phyloP scores from a whole-genome alignment of 73 alveolate species.

The Stentor coeruleus region DNA sequence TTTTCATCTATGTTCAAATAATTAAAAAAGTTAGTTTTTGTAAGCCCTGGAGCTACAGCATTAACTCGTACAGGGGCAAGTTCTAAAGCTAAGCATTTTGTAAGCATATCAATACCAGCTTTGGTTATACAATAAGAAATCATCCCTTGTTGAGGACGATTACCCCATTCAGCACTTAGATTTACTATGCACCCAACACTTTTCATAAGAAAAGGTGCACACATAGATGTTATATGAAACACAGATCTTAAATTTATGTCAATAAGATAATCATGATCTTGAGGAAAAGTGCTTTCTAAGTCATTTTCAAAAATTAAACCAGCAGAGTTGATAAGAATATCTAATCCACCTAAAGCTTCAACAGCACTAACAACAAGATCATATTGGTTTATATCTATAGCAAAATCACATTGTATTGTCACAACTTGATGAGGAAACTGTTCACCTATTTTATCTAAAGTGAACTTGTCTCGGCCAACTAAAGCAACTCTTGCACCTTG shows the following conservation, averaged over 20 bases:
- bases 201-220: conserved; percentile 55
- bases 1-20: conserved; percentile 62
- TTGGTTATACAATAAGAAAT: conserved; percentile 80
- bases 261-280: conserved; percentile 83
- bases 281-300: conserved; percentile 77
- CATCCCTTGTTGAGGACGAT: conserved; percentile 73
- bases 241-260: conserved; percentile 74
- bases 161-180: conserved; percentile 69
- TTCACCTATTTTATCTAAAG: conserved; percentile 60
- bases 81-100: conserved; percentile 77
- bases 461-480: conserved; percentile 75
- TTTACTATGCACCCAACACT: conserved; percentile 70
- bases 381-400: conserved; percentile 56
- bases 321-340: conserved; percentile 79
- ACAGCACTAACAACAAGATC: conserved; percentile 69
- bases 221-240: conserved; percentile 58
- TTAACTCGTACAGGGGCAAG: conserved; percentile 87
- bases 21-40: conserved; percentile 71
- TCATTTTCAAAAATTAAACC: conserved; percentile 88
- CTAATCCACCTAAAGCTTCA: conserved; percentile 77
- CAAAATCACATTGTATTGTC: conserved; percentile 75
- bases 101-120: conserved; percentile 90
- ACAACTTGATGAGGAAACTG: conserved; percentile 72
- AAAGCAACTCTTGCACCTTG: conserved; percentile 80
- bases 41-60: conserved; percentile 76